Base-by-base conservation (phyloP, 1,284 basidiomycete genomes). In the Takashimella tepidaria region DNA sequence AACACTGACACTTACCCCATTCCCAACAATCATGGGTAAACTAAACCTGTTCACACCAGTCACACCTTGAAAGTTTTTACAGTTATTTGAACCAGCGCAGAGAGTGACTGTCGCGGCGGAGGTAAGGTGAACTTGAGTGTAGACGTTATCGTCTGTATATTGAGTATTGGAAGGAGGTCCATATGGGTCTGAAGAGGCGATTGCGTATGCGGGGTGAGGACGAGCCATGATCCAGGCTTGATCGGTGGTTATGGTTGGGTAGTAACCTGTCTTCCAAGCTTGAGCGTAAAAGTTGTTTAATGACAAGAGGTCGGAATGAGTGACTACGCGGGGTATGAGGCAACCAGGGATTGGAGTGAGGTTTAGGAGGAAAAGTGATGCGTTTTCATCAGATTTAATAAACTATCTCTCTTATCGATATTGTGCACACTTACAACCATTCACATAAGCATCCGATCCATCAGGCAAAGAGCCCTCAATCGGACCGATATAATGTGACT, bases 211-310 rank as follows among this genome's bases (percentile, higher is more conserved):
- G 8, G 84, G 77, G 62, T 88, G 86, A 6, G 85, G 81, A 45
- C 87, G 80, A 41, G 84, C 81, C 82, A 83, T 86, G 73, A 87
- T 78, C 61, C 83, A 77, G 45, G 87, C 75, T 62, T 81, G 76
- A 67, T 89, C 87, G 63, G 82, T 76, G 20, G 79, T 74, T 56
- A 87, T 78, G 4, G 74, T 45, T 10, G 87, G 85, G 56, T 79
- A 83, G 3, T 64, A 58, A 19, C 87, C 87, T 5, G 80, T 84
- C 76, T 87, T 88, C 78, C 84, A 89, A 1, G 82, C 83, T 3
- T 77, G 76, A 3, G 84, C 81, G 61, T 86, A 88, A 71, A 85
- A 86, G 26, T 73, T 76, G 10, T 84, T 84, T 62, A 88, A 74
- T 20, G 79, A 78, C 44, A 88, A 79, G 80, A 84, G 48, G 26